Percentiles rank a stretch among this genome's conserved stretches.
Evolutionary conservation across 2,329 filamentous ascomycete genomes (phyloP).

Genomic region (Knoxdaviesia capensis): DNA sequence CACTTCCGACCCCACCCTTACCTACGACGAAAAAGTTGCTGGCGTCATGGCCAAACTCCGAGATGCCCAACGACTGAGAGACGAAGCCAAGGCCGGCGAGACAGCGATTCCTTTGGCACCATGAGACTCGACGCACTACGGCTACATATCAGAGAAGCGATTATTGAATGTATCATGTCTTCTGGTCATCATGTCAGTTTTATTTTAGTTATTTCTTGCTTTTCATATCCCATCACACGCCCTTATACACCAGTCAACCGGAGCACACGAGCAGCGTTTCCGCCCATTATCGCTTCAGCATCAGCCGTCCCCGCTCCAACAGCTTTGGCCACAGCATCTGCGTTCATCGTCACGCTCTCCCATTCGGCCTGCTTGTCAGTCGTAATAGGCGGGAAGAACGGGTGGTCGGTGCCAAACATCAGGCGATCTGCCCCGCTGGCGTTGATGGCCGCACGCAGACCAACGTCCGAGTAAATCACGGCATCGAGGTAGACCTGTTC

Average conservation of each 20-base stretch:
- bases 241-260: conserved; percentile 1
- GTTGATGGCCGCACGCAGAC: conserved; percentile 48
- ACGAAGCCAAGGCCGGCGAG: conserved; percentile 10
- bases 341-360: conserved; percentile 41
- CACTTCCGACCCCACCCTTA: conserved; percentile 4
- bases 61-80: conserved; percentile 15
- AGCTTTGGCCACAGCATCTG: conserved; percentile 29
- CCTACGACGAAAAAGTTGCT: conserved; percentile 6
- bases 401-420: conserved; percentile 69
- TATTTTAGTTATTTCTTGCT: conserved; percentile 1
- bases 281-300: conserved; percentile 34
- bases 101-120: conserved; percentile 1
- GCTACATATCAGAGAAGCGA: background rate
- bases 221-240: too few species aligned
- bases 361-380: conserved; percentile 42
- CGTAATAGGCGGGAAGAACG: conserved; percentile 62
- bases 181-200: background rate
- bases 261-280: conserved; percentile 35
- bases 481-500: conserved; percentile 78
- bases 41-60: conserved; percentile 15
- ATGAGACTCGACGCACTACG: background rate
- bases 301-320: conserved; percentile 23
- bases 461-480: conserved; percentile 62
- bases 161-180: background rate
- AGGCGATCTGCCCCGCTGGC: conserved; percentile 48